Evolutionary conservation across 768 basidiomycete species (phyloP).

Genomic region (Macrolepiota albuminosa): DNA sequence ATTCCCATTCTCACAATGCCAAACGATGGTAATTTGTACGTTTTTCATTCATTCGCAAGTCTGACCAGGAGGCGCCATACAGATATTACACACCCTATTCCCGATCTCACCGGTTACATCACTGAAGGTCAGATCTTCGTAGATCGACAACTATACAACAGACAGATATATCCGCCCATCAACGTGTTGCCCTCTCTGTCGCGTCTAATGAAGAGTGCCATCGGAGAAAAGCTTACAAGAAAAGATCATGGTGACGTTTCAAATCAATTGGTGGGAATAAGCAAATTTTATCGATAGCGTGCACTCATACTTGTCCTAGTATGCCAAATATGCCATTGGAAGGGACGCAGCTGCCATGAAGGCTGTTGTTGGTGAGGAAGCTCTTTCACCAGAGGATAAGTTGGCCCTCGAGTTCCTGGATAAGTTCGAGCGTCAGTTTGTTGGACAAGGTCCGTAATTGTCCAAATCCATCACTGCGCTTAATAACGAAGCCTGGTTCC

Average conservation of each 20-base stretch:
- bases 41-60: conserved; percentile 12
- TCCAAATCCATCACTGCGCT: conserved; percentile 3
- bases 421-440: conserved; percentile 96
- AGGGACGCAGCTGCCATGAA: conserved; percentile 98
- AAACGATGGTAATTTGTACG: conserved; percentile 76
- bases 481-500: conserved; percentile 10
- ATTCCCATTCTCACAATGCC: conserved; percentile 99
- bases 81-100: conserved; percentile 99
- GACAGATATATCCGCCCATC: conserved; percentile 98
- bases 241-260: conserved; percentile 99
- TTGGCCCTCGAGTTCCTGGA: conserved; percentile 95
- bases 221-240: conserved; percentile 94
- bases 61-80: conserved; percentile 12
- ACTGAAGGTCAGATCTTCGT: conserved; percentile 99
- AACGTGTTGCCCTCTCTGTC: conserved; percentile 98
- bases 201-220: conserved; percentile 99
- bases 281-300: not conserved
- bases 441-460: conserved; percentile 75
- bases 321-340: conserved; percentile 97
- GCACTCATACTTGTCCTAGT: conserved; percentile 39
- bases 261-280: conserved; percentile 81
- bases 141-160: conserved; percentile 94
- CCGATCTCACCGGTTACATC: conserved; percentile 98
- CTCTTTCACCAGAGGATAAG: conserved; percentile 91
- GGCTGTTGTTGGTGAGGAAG: conserved; percentile 98